phyloP scores from a whole-genome alignment of 2,329 filamentous ascomycete genomes.

The Fusarium multiceps region DNA sequence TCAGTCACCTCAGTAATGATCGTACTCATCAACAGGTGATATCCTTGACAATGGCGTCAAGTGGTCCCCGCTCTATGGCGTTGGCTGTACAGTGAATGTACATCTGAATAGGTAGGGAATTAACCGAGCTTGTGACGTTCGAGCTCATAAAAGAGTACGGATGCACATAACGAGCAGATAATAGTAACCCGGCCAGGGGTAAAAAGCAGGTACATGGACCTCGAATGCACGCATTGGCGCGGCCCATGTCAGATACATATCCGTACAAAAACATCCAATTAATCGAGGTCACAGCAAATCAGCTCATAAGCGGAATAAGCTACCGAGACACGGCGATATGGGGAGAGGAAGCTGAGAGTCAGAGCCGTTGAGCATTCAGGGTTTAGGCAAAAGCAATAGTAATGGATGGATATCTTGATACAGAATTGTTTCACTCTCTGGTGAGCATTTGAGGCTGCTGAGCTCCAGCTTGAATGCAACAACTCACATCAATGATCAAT shows the following conservation, averaged over 20 bases:
- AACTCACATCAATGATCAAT: constrained; percentile 32
- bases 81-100: constrained; percentile 11
- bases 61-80: constrained; percentile 7
- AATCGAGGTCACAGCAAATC: constrained; percentile 18
- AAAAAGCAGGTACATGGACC: constrained; percentile 23
- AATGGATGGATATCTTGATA: background rate
- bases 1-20: background rate
- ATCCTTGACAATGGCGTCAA: constrained; percentile 32
- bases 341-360: background rate
- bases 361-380: background rate
- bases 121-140: constrained; percentile 3
- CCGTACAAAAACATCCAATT: background rate
- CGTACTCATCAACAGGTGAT: background rate
- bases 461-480: constrained; percentile 20
- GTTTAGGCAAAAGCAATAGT: background rate
- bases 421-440: constrained; percentile 12
- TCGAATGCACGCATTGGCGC: constrained; percentile 29
- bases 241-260: constrained; percentile 33
- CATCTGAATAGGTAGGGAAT: background rate
- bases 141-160: constrained; percentile 12
- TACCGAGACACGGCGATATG: background rate
- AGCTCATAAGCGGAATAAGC: constrained; percentile 34
- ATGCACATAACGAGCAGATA: constrained; percentile 9
- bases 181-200: constrained; percentile 17
- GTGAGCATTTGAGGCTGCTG: constrained; percentile 6